Base-by-base conservation (phyloP, 148 eudicot genomes). In the Agrostemma githago region DNA sequence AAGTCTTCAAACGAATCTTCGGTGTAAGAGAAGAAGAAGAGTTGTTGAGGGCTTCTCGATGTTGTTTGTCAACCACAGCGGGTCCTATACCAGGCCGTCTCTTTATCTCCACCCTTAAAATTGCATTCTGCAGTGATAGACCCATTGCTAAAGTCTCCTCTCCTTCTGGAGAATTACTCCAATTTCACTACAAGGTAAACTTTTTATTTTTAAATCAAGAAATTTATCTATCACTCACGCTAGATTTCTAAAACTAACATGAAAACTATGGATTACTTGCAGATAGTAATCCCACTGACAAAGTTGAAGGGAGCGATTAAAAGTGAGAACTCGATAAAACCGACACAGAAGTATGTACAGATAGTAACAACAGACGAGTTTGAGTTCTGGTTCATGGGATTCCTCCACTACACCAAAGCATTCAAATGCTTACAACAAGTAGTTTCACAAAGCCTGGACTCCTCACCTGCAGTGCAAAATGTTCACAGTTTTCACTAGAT, bases 311-410 rank as follows among this genome's bases (percentile, higher is more conserved):
- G 56, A 62, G 59, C 44, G 5, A 78, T 70, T 21, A 68, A 69
- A 41, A 77, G 74, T 15, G 72, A 78, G 73, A 80, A 80, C 43
- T 7, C 61, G 63, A 76, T 75, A 34, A 76, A 72, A 72, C 80
- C 84, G 17, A 72, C 83, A 70, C 68, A 71, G 61, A 85, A 85
- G 84, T 85, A 85, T 54, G 66, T 82, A 42, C 78, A 80, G 62
- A 26, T 82, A 40, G 78, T 78, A 8, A 85, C 88, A 0, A 42
- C 67, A 2, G 85, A 85, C 16, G 74, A 85, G 42, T 82, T 72
- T 17, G 83, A 78, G 53, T 85, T 85, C 69, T 85, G 85, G 88
- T 85, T 85, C 57, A 77, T 80, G 83, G 85, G 78, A 9, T 80
- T 86, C 68, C 21, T 73, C 14, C 74, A 71, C 71, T 77, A 82